Conservation (phyloP, 768 basidiomycete species). For the Leucocoprinus leucothites region DNA sequence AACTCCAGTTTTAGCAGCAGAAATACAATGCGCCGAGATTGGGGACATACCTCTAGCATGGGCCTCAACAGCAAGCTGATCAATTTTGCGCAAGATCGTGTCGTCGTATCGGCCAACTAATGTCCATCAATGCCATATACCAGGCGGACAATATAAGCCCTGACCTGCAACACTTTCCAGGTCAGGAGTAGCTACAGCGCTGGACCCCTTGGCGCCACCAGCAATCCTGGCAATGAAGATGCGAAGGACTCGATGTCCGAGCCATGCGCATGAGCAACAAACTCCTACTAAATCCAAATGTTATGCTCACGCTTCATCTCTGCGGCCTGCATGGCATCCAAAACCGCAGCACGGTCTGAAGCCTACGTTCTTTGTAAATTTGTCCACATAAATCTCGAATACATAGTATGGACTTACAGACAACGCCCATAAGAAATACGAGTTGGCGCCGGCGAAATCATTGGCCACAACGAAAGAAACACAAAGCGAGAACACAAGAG, state of each 20-base stretch:
- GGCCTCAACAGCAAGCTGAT: constrained; percentile 21
- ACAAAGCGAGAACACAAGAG: constrained; percentile 6
- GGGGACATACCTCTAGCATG: constrained; percentile 18
- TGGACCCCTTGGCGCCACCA: constrained; percentile 22
- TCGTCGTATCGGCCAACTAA: constrained; percentile 24
- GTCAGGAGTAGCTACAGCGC: constrained; percentile 20
- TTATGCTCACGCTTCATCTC: constrained; percentile 17
- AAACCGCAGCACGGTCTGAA: constrained; percentile 17
- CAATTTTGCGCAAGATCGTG: constrained; percentile 21
- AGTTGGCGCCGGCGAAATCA: constrained; percentile 26
- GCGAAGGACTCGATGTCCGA: constrained; percentile 17
- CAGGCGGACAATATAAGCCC: background rate
- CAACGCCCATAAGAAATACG: constrained; percentile 22
- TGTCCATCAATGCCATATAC: background rate
- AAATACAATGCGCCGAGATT: background rate
- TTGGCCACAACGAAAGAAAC: constrained; percentile 18
- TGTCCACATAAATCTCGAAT: background rate
- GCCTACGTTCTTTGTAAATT: constrained; percentile 12
- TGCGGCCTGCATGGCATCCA: constrained; percentile 18
- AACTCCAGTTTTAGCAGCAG: background rate
- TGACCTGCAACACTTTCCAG: constrained; percentile 21
- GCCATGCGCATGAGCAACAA: too few relatives aligned
- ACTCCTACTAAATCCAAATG: too few relatives aligned
- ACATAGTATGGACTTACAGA: constrained; percentile 14
- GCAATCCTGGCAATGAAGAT: constrained; percentile 22